A percentile compares a stretch with the other conserved stretches of the same genome.
These are phyloP conservation scores for Macaranga tanarius DNA, from an alignment of 441 rosid species.

Conservation along the genomic window DNA sequence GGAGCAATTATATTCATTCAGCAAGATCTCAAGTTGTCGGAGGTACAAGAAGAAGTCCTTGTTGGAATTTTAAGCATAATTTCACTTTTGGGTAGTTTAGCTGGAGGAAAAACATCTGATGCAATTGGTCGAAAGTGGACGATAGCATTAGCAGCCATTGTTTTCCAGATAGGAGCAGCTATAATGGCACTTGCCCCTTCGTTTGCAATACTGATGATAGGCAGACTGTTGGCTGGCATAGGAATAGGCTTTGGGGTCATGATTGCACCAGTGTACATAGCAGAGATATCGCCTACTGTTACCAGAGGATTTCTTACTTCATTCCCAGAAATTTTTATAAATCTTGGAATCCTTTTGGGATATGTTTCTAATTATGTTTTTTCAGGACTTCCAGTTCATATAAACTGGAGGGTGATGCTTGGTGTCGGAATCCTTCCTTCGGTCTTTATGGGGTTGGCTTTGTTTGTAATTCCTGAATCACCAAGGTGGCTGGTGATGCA, in stretches of 20 bases:
- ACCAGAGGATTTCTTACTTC: slow-evolving; percentile 77
- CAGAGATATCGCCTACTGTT: slow-evolving; percentile 69
- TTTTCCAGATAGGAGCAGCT: slow-evolving; percentile 73
- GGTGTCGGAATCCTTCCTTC: slow-evolving; percentile 85
- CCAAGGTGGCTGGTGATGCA: slow-evolving; percentile 85
- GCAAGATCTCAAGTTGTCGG: slow-evolving; percentile 70
- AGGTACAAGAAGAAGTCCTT: slow-evolving; percentile 72
- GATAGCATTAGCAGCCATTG: slow-evolving; percentile 71
- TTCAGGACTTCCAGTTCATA: slow-evolving; percentile 66
- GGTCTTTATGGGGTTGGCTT: slow-evolving; percentile 60
- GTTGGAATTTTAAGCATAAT: slow-evolving; percentile 73
- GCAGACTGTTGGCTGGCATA: slow-evolving; percentile 71
- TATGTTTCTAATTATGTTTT: slow-evolving; percentile 84
- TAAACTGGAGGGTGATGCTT: slow-evolving; percentile 89
- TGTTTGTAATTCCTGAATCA: slow-evolving; percentile 83
- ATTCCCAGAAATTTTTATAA: slow-evolving; percentile 78
- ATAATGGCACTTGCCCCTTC: slow-evolving; percentile 80
- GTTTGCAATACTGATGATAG: slow-evolving; percentile 59
- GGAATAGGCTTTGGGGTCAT: slow-evolving; percentile 93
- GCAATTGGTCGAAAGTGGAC: slow-evolving; percentile 85
- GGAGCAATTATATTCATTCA: slow-evolving; percentile 88
- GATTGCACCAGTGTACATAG: slow-evolving; percentile 89
- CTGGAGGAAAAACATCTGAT: slow-evolving; percentile 82
- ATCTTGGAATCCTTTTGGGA: slow-evolving; percentile 79
- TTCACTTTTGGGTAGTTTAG: slow-evolving; percentile 86